Evolutionary conservation across 345 rosid genomes (phyloP), one percentile per base, ranked within the genome.

Genomic region (Gossypium anomalum): DNA sequence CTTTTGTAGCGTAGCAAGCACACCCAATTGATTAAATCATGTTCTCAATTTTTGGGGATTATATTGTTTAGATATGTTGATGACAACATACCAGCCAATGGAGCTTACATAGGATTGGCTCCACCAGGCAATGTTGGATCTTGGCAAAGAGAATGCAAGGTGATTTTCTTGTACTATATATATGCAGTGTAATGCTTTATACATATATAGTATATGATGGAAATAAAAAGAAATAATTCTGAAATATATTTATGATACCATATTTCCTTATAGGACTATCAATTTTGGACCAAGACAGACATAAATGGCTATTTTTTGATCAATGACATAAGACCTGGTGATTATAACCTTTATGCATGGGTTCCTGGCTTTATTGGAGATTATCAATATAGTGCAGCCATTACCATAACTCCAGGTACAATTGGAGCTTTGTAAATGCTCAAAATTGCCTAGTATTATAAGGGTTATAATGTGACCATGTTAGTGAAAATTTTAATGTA

Each of bases 361-460:
- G 82, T 88, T 74, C 93, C 97, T 29, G 97, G 97, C 44, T 92
- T 87, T 59, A 84, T 92, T 9, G 97, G 97, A 23, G 98, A 94
- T 81, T 92, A 88, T 76, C 79, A 78, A 61, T 81, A 80, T 63
- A 88, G 88, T 55, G 67, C 19, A 38, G 62, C 72, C 3, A 60
- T 89, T 41, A 83, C 84, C 17, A 81, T 92, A 25, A 78, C 87
- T 3, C 62, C 90, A 80, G 97, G 98, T 89, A 48, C 22, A 34
- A 34, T 34, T 5, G 41, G 41, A 34, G 41, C 41, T 43, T 9
- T 1, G 19, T 27, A 2, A 12, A 45, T 34, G 5, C 41, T 34
- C 7, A 34, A 34, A 34, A 15, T 55, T 55, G 20, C 3, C 11
- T n/a, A 4, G 20, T 23, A 4, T 12, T 19, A 17, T 49, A 3